A percentile compares a stretch with the other conserved stretches of the same genome.
Conservation (phyloP, 176 grass and related monocot species). For the Dendrocalamus sinicus region DNA sequence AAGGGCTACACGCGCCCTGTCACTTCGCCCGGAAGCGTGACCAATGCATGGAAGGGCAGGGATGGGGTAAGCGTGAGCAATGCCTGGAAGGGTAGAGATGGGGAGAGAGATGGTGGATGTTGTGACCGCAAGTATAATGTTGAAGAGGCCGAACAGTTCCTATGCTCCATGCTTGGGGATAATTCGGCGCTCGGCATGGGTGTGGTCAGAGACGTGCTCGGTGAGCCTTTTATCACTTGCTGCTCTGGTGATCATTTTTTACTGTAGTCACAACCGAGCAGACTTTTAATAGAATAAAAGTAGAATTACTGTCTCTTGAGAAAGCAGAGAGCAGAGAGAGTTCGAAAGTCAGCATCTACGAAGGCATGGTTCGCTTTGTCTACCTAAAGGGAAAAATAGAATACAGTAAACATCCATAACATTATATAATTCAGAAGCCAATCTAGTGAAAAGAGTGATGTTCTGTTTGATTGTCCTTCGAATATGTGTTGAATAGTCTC, state of each 20-base stretch:
- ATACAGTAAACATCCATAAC: neutral
- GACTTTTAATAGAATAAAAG: neutral
- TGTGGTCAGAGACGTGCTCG: conserved; percentile 77
- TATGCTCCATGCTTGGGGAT: conserved; percentile 77
- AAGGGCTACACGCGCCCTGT: conserved; percentile 59
- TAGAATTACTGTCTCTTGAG: neutral
- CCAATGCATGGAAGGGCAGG: conserved; percentile 18
- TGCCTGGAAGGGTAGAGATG: neutral
- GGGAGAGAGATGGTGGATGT: neutral
- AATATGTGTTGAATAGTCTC: neutral
- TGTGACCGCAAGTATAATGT: conserved; percentile 22
- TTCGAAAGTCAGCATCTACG: neutral
- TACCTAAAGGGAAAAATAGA: neutral
- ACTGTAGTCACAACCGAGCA: neutral
- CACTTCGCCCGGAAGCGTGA: neutral
- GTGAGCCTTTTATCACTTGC: conserved; percentile 44
- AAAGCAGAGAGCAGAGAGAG: neutral
- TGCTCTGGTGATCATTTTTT: neutral
- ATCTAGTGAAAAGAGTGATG: neutral
- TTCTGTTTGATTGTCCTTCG: neutral
- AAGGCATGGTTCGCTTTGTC: neutral
- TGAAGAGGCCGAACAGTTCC: conserved; percentile 74
- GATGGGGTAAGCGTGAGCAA: conserved; percentile 2
- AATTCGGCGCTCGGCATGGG: conserved; percentile 63
- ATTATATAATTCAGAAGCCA: neutral